Conservation (phyloP, 2,329 filamentous ascomycete species). For the Fusarium odoratissimum region DNA sequence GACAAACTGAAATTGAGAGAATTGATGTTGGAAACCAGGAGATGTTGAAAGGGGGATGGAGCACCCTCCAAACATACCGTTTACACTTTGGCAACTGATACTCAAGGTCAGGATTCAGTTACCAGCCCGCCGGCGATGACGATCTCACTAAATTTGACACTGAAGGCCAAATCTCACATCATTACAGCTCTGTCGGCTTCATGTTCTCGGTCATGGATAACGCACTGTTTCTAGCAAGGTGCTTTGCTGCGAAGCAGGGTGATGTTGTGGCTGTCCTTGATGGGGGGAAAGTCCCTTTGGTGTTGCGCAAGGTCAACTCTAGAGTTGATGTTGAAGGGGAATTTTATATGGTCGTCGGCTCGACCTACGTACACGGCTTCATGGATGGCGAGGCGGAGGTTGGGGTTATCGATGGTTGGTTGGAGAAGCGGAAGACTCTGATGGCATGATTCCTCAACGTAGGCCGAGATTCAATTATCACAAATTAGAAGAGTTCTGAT, state of each 20-base stretch:
- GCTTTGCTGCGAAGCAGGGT: background rate
- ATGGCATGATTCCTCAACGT: background rate
- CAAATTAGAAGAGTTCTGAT: no score
- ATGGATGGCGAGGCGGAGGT: slow-evolving; percentile 21
- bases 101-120: background rate
- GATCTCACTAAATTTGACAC: background rate
- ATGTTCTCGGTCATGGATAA: slow-evolving; percentile 5
- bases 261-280: slow-evolving; percentile 22
- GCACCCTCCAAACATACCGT: accelerated
- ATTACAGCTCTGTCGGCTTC: background rate
- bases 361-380: slow-evolving; percentile 27
- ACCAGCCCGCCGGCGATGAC: background rate
- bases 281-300: slow-evolving; percentile 22
- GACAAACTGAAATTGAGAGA: background rate
- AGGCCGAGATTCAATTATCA: accelerated
- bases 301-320: background rate
- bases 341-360: slow-evolving; percentile 6
- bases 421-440: slow-evolving; percentile 9
- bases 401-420: background rate
- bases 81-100: background rate
- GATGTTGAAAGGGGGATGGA: background rate
- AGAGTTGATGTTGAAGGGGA: accelerated
- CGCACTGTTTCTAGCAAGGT: slow-evolving; percentile 4
- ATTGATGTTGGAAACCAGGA: background rate
- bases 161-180: background rate